Evolutionary conservation across 176 grass and related monocot species (phyloP), one percentile per base, ranked within the genome.

Genomic region (Musa troglodytarum): DNA sequence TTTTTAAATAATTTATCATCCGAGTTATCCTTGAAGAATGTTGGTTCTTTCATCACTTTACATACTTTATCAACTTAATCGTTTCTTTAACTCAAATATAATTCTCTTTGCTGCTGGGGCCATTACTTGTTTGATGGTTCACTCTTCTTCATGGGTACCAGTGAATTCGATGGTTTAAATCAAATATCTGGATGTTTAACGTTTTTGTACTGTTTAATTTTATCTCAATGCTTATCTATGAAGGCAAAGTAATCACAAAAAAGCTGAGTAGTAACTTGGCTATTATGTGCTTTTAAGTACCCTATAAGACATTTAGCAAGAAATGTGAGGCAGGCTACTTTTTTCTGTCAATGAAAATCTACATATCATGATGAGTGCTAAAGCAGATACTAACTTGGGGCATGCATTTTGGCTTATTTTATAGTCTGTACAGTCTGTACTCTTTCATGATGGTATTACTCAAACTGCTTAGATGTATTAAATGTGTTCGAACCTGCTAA

Each of bases 1-100:
- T 76, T 86, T 84, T 89, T 23, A 72, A 21, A 76, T 87, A 62
- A 84, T 88, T 19, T 75, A 81, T 82, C 63, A 68, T 29, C 10
- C 58, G 23, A 29, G 43, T 26, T 74, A 15, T 10, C 53, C 28
- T 9, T 54, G 13, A 11, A 43, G 34, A 43, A 28, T 25, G 25
- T 55, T 26, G n/a, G 9, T 20, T 70, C 52, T 51, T 10, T 25
- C 10, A 65, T 65, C 52, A 1, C 13, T 71, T 17, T 51, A 20
- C 50, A 57, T 24, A 29, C 3, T 74, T 56, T 54, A 57, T 52
- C 14, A 16, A 50, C 1, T 9, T 70, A 15, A 10, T 51, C 6
- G 16, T 20, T n/a, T 50, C 51, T 52, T 49, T 70, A 50, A 49
- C 11, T 65, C 10, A 13, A 21, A 28, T 28, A 23, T 63, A 63